Conservation (phyloP, 2,329 filamentous ascomycete genomes). For the Rhynchosporium agropyri region DNA sequence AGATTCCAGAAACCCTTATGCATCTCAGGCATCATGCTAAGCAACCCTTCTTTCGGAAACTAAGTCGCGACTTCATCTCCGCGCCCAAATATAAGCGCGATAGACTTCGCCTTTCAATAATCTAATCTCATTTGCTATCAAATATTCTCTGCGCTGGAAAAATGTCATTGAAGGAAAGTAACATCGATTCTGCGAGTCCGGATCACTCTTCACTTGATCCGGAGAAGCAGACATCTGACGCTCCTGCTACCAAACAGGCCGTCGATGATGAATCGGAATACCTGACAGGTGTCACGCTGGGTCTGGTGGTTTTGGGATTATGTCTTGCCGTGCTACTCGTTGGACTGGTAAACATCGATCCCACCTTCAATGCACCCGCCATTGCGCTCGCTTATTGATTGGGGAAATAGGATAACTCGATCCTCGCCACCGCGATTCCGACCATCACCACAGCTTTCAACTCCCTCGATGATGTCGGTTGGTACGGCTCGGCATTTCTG, state of each 20-base stretch:
- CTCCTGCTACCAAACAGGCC: slow-evolving; percentile 42
- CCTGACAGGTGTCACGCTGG: slow-evolving; percentile 22
- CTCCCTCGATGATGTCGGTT: slow-evolving; percentile 43
- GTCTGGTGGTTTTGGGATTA: slow-evolving; percentile 26
- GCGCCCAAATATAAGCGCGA: not conserved
- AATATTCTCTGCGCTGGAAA: not conserved
- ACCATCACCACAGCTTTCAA: slow-evolving; percentile 45
- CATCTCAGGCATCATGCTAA: too few species aligned
- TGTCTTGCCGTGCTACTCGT: slow-evolving; percentile 28
- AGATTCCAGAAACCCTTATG: too few species aligned
- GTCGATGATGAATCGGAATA: slow-evolving; percentile 25
- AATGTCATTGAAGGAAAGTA: slow-evolving; percentile 12
- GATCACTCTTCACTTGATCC: slow-evolving; percentile 18
- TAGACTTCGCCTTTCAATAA: not conserved
- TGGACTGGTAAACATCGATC: slow-evolving; percentile 22
- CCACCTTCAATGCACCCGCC: not conserved
- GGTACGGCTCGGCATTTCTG: slow-evolving; percentile 43
- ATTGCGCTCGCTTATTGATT: not conserved
- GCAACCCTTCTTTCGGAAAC: too few species aligned
- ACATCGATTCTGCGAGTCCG: slow-evolving; percentile 12
- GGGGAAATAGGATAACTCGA: slow-evolving; percentile 28
- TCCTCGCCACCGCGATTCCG: slow-evolving; percentile 42
- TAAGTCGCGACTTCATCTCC: too few species aligned
- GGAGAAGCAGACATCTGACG: slow-evolving; percentile 44
- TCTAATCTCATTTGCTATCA: not conserved